These are phyloP conservation scores for Neonectria faginata DNA, from an alignment of 2,329 filamentous ascomycete genomes.

Conservation along the genomic window DNA sequence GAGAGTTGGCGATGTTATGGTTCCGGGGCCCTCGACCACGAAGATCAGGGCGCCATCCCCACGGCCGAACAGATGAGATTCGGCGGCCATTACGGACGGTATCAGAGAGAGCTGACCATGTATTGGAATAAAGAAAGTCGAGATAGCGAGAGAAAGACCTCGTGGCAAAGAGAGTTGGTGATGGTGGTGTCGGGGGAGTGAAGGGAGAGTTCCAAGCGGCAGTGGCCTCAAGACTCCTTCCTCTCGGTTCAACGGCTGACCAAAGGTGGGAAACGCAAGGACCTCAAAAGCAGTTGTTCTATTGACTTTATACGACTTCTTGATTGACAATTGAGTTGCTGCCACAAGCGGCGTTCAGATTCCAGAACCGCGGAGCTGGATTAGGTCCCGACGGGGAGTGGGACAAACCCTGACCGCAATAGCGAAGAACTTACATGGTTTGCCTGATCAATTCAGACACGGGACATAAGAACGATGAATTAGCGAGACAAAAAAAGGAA, in stretches of 20 bases:
- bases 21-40: slow-evolving; percentile 35
- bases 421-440: slow-evolving; percentile 19
- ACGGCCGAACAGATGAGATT: slow-evolving; percentile 36
- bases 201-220: slow-evolving; percentile 2
- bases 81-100: slow-evolving; percentile 30
- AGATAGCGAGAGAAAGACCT: not conserved
- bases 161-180: slow-evolving; percentile 21
- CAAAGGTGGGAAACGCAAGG: slow-evolving; percentile 34
- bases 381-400: not conserved
- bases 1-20: slow-evolving; percentile 47
- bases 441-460: slow-evolving; percentile 11
- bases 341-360: not conserved
- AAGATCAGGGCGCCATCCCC: slow-evolving; percentile 38
- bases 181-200: slow-evolving; percentile 22
- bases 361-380: slow-evolving; percentile 3
- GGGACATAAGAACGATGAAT: slow-evolving; percentile 26
- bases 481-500: slow-evolving; percentile 11
- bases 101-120: not conserved
- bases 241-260: slow-evolving; percentile 32
- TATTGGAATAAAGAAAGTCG: slow-evolving; percentile 8
- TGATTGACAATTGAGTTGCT: slow-evolving; percentile 10
- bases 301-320: slow-evolving; percentile 28
- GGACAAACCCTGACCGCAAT: slow-evolving; percentile 27
- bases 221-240: slow-evolving; percentile 3
- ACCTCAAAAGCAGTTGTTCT: slow-evolving; percentile 23